Percentiles rank a stretch among this genome's conserved stretches.
phyloP scores from a whole-genome alignment of 164 flowering plant genomes.

The Vitis amurensis region DNA sequence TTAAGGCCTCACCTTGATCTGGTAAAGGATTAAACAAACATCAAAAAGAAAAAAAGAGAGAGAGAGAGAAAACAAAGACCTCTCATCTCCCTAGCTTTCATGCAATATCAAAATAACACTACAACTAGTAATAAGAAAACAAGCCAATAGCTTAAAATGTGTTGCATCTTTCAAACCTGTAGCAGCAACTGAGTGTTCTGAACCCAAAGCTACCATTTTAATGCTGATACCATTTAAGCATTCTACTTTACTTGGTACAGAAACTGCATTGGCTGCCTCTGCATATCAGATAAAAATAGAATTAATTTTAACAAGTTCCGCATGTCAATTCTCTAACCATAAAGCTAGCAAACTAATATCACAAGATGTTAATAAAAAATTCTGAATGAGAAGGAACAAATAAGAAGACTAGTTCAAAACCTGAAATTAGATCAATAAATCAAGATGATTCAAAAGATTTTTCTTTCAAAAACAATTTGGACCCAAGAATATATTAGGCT shows the following conservation, averaged over 20 bases:
- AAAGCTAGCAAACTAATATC: too few species aligned
- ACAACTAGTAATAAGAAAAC: too few species aligned
- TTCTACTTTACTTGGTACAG: conserved; percentile 62
- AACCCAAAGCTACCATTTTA: conserved; percentile 67
- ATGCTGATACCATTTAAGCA: conserved; percentile 61
- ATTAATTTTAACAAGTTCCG: background rate
- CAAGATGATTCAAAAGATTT: too few species aligned
- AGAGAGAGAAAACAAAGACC: too few species aligned
- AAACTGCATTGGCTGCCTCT: conserved; percentile 63
- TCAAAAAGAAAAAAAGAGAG: background rate
- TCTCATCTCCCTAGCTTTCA: too few species aligned
- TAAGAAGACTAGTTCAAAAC: too few species aligned
- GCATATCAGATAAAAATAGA: conserved; percentile 21
- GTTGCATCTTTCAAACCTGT: conserved; percentile 51
- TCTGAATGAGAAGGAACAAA: too few species aligned
- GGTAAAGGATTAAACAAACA: conserved; percentile 1
- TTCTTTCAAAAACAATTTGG: too few species aligned
- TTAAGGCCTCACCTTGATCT: conserved; percentile 80
- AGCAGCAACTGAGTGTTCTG: conserved; percentile 88
- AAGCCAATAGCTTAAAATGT: background rate
- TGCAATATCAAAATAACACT: too few species aligned
- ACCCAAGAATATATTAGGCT: too few species aligned
- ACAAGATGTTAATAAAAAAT: too few species aligned
- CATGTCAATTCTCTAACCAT: background rate
- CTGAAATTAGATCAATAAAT: too few species aligned